Percentiles rank a stretch among this genome's conserved stretches.
Conservation (phyloP, 352 stramenopile species). For the Thalassiosira exigua region DNA sequence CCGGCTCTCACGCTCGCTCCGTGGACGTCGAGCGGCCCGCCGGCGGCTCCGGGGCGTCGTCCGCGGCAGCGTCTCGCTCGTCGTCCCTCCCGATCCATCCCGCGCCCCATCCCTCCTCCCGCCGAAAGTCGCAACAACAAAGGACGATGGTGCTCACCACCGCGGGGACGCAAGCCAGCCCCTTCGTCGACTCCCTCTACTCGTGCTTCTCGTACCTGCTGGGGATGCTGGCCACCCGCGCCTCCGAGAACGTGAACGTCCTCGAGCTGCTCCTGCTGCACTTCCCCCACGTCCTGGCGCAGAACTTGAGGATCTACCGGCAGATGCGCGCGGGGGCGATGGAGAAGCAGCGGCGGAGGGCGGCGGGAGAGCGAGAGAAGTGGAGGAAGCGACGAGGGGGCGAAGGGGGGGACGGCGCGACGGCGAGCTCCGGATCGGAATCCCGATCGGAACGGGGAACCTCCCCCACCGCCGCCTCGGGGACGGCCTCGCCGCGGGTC, state of each 20-base stretch:
- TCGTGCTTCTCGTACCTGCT: conserved; percentile 66
- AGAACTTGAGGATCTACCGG: conserved; percentile 79
- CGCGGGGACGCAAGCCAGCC: conserved; percentile 41
- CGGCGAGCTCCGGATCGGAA: too few relatives aligned
- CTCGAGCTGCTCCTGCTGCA: conserved; percentile 77
- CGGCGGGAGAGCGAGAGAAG: conserved; percentile 36
- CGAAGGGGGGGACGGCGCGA: neutral
- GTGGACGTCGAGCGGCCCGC: too few relatives aligned
- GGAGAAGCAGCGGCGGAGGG: conserved; percentile 61
- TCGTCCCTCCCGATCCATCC: neutral
- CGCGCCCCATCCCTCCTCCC: neutral
- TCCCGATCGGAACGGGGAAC: too few relatives aligned
- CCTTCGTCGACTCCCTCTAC: conserved; percentile 66
- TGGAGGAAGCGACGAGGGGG: conserved; percentile 28
- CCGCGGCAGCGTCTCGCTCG: neutral
- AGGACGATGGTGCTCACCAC: conserved; percentile 69
- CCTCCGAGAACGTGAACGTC: conserved; percentile 80
- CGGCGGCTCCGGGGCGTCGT: neutral
- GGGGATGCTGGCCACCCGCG: conserved; percentile 70
- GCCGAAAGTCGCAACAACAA: conserved; percentile 45
- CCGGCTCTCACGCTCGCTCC: neutral
- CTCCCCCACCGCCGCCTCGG: neutral
- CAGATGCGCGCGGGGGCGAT: conserved; percentile 62
- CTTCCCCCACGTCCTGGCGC: conserved; percentile 71
- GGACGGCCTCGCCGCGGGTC: neutral